Evolutionary conservation across 2,329 filamentous ascomycete genomes (phyloP), one percentile per base, ranked within the genome.

Genomic region (Claviceps paspali): DNA sequence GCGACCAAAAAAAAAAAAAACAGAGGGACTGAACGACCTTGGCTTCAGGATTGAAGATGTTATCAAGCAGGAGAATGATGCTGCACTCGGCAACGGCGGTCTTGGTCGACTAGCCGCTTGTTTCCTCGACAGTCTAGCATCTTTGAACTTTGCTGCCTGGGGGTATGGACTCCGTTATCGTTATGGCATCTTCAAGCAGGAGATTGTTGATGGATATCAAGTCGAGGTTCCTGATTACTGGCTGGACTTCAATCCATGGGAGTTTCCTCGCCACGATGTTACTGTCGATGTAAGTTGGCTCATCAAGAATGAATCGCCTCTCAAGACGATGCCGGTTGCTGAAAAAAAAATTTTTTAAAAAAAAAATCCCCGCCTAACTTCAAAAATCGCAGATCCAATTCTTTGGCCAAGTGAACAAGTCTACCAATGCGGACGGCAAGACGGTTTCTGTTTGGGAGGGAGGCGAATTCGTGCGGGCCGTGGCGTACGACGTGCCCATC

Each of bases 211-310:
- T 52, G 91, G 91, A 40, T 98, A 95, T 57, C 91, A 98, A 61
- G 86, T 98, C 45, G 91, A 98, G 55, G 82, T 96, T 41, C 91
- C 91, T 15, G 91, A 98, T 58, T 96, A 98, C 63, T 98, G 91
- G 91, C 75, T 98, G 38, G 91, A 96, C 57, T 95, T 96, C 62
- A 98, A 98, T 61, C 91, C 91, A 1, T 98, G 91, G 91, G 91
- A 98, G 57, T 98, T 96, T 52, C 86, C 87, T 29, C 74, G 91
- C 47, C 85, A 95, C 57, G 91, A 98, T 55, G 82, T 98, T 43
- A 87, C 82, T 2, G 87, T 98, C 18, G 84, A 96, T 60, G 73
- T 77, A 52, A 62, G 72, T 22, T 6, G 11, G 5, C 24, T 15
- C 22, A 17, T 23, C 15, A 19, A 27, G 17, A 27, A 19, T 19